These are phyloP conservation scores for Termitomyces heimii DNA, from an alignment of 768 basidiomycete genomes.

Conservation along the genomic window DNA sequence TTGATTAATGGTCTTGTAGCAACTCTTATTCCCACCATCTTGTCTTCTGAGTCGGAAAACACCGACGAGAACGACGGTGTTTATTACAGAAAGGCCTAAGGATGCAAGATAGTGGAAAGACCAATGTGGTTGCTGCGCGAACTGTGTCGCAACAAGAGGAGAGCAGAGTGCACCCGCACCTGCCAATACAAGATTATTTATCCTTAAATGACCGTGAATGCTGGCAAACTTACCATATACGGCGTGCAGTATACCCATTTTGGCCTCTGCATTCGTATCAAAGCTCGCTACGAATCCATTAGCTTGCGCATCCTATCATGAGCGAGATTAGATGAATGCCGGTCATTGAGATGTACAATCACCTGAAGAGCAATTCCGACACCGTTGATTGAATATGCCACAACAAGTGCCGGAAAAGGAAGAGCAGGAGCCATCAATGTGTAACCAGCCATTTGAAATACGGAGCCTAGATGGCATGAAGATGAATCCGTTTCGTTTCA, in stretches of 20 bases:
- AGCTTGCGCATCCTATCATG: constrained; percentile 60
- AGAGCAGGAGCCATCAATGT: constrained; percentile 38
- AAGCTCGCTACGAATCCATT: constrained; percentile 64
- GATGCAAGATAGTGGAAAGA: constrained; percentile 75
- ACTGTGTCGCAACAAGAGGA: constrained; percentile 80
- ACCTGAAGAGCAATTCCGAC: constrained; percentile 30
- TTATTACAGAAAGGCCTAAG: constrained; percentile 57
- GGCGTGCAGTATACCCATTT: constrained; percentile 68
- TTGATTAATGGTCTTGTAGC: not conserved
- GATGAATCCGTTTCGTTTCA: not conserved
- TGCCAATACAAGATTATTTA: constrained; percentile 17
- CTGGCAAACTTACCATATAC: constrained; percentile 42
- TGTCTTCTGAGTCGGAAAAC: constrained; percentile 70
- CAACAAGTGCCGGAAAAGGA: constrained; percentile 48
- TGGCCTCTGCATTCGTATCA: constrained; percentile 46
- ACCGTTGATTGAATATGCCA: constrained; percentile 27
- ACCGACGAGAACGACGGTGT: constrained; percentile 40
- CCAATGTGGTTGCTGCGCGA: constrained; percentile 61
- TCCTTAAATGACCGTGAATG: not conserved
- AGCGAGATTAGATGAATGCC: not conserved
- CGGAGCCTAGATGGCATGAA: constrained; percentile 27
- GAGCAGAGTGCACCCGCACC: constrained; percentile 62
- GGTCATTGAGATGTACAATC: not conserved
- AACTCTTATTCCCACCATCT: constrained; percentile 42
- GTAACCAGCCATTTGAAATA: constrained; percentile 39